These are phyloP conservation scores for Camellia oleifera DNA, from an alignment of 179 eudicot species.

Conservation along the genomic window DNA sequence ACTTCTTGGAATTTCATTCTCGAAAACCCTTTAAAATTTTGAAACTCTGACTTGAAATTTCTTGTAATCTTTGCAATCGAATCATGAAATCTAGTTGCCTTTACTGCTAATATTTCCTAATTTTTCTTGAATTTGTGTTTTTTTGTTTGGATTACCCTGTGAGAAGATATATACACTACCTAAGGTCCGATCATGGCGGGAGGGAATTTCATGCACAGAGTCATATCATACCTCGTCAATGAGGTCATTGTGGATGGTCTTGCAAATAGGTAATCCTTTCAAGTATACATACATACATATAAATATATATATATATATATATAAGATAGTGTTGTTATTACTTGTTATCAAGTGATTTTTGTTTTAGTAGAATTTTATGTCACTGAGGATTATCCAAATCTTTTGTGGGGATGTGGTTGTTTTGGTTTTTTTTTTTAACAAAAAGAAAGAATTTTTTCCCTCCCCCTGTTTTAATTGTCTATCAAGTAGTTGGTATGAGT, in stretches of 20 bases:
- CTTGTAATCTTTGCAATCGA: neutral
- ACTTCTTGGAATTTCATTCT: no score
- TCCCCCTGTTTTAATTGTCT: no score
- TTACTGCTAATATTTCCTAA: neutral
- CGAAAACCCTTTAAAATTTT: no score
- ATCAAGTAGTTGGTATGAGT: no score
- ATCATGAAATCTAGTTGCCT: neutral
- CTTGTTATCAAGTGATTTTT: no score
- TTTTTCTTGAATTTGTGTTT: neutral
- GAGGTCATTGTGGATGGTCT: conserved; percentile 67
- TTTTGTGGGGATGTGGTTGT: no score
- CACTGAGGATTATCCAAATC: no score
- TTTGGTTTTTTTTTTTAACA: no score
- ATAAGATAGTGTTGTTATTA: no score
- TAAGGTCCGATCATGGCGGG: conserved; percentile 36
- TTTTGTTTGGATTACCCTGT: neutral
- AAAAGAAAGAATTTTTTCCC: no score
- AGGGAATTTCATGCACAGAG: conserved; percentile 60
- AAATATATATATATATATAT: no score
- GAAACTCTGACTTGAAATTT: neutral
- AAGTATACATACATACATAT: neutral
- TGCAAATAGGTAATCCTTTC: conserved; percentile 55
- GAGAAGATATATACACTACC: neutral
- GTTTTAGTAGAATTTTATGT: no score
- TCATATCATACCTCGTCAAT: conserved; percentile 63